Evolutionary conservation across 2,329 filamentous ascomycete genomes (phyloP), one percentile per base, ranked within the genome.

Genomic region (Cryphonectria nitschkei): DNA sequence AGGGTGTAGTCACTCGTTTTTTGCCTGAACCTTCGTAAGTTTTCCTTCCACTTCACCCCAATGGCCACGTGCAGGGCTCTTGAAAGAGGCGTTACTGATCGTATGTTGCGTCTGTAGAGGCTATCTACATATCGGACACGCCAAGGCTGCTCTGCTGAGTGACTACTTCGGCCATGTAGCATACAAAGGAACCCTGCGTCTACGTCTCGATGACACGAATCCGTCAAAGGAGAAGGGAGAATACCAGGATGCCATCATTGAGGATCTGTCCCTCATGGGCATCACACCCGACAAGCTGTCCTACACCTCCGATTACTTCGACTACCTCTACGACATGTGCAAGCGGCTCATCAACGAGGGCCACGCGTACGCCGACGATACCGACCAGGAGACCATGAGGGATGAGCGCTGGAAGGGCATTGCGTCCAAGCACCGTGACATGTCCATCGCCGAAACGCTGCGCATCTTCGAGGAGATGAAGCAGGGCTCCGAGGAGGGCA

Each of bases 181-280:
- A 76, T 97, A 97, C 85, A 91, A 95, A 72, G 96, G 96, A 77
- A 97, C 92, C 77, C 86, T 99, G 76, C 90, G 97, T 72, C 89
- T 98, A 65, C 93, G 96, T 72, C 96, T 99, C 78, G 96, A 99
- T 79, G 96, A 99, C 79, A 99, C 96, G 70, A 99, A 99, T 82
- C 96, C 96, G 9, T 91, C 92, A 72, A 98, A 98, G 81, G 96
- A 99, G 86, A 98, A 97, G 85, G 90, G 95, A 80, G 96, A 98
- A 83, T 99, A 92, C 80, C 92, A 98, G 80, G 94, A 98, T 82
- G 88, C 94, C 6, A 99, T 99, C 73, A 86, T 97, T 54, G 92
- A 97, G 83, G 96, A 99, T 81, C 88, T 98, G 66, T 90, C 90
- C 65, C 87, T 98, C 68, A 94, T 99, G 87, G 95, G 95, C 41